Percentiles rank a stretch among this genome's conserved stretches.
phyloP scores from a whole-genome alignment of 2,329 filamentous ascomycete genomes.

The Talaromyces pinophilus region DNA sequence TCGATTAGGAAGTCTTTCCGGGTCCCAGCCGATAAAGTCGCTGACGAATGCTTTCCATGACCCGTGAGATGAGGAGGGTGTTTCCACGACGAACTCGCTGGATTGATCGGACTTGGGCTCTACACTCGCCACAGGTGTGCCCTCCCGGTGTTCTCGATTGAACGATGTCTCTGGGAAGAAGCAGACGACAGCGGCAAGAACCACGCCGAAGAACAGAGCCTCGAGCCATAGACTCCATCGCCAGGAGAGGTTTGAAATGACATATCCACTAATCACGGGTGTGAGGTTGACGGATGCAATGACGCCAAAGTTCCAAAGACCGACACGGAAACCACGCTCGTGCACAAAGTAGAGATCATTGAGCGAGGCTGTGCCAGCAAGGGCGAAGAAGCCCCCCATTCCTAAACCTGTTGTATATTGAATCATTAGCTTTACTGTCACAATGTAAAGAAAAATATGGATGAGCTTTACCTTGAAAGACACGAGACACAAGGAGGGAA shows the following conservation, averaged over 20 bases:
- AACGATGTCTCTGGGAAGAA: neutral
- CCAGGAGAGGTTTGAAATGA: conserved; percentile 7
- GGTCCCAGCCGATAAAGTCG: neutral
- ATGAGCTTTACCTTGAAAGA: neutral
- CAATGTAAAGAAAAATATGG: neutral
- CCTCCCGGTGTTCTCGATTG: neutral
- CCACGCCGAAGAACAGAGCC: neutral
- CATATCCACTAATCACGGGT: conserved; percentile 1
- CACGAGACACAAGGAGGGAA: conserved; percentile 1
- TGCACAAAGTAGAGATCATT: conserved; percentile 53
- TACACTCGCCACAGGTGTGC: neutral
- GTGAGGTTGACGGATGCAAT: conserved; percentile 9
- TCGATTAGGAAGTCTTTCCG: neutral
- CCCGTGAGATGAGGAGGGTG: neutral
- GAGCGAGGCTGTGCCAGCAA: conserved; percentile 29
- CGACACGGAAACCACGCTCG: conserved; percentile 40
- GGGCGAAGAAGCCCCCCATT: conserved; percentile 10
- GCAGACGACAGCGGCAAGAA: neutral
- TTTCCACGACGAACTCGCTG: neutral
- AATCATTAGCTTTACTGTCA: neutral
- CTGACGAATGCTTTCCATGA: neutral
- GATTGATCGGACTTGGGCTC: neutral
- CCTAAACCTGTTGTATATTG: neutral
- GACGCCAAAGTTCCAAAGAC: conserved; percentile 6
- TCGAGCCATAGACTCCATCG: conserved; percentile 4